A percentile compares a stretch with the other conserved stretches of the same genome.
Conservation (phyloP, 768 basidiomycete species). For the Agrocybe chaxingu region DNA sequence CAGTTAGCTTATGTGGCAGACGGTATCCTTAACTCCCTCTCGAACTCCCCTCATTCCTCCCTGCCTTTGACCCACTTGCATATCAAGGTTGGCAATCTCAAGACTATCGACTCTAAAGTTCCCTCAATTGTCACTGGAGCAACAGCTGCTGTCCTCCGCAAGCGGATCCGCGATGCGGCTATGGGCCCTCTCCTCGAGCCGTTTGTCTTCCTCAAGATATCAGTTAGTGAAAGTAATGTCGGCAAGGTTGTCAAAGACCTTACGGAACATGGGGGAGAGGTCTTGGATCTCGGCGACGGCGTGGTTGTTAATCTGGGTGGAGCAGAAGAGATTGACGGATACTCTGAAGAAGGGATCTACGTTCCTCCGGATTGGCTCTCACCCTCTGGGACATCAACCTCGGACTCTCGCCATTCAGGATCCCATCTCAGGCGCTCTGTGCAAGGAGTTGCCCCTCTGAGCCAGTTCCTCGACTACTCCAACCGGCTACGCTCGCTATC, state of each 20-base stretch:
- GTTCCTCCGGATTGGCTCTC: conserved; percentile 75
- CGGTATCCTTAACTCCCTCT: conserved; percentile 69
- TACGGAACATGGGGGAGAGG: conserved; percentile 80
- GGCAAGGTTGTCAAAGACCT: conserved; percentile 82
- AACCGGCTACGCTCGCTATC: conserved; percentile 75
- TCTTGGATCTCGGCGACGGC: conserved; percentile 63
- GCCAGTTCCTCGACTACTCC: conserved; percentile 78
- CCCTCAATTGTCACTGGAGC: conserved; percentile 64
- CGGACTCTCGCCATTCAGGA: conserved; percentile 20
- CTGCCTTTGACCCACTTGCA: conserved; percentile 64
- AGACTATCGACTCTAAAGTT: conserved; percentile 37
- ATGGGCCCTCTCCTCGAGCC: conserved; percentile 80
- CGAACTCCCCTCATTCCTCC: conserved; percentile 75
- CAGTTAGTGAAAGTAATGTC: conserved; percentile 61
- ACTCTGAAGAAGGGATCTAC: conserved; percentile 64
- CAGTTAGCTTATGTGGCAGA: conserved; percentile 51
- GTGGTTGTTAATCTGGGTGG: conserved; percentile 27
- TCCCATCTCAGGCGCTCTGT: conserved; percentile 60
- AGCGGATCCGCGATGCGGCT: conserved; percentile 57
- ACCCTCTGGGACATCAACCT: conserved; percentile 49
- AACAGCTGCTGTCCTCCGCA: conserved; percentile 59
- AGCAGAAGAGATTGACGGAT: conserved; percentile 41
- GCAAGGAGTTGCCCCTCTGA: conserved; percentile 72
- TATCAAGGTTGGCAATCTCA: conserved; percentile 48
- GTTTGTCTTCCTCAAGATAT: conserved; percentile 66